Evolutionary conservation across 2,329 filamentous ascomycete genomes (phyloP).

Genomic region (Aspergillus tanneri): DNA sequence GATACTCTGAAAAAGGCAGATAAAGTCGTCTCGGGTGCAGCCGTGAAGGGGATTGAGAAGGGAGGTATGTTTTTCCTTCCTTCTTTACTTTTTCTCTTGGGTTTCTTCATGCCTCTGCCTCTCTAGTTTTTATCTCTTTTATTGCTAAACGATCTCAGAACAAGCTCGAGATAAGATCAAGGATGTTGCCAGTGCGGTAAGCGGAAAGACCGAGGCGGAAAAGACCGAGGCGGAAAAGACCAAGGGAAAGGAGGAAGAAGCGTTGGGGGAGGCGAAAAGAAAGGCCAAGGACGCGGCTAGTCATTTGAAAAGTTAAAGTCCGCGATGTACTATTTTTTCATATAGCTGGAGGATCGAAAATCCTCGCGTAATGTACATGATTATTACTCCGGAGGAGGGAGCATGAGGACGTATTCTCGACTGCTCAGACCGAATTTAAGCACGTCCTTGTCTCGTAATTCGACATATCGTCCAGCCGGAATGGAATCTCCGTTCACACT

Average conservation of each 20-base stretch:
- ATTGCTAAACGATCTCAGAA: constrained; percentile 41
- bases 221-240: constrained; percentile 10
- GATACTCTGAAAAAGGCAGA: constrained; percentile 60
- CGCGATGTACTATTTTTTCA: constrained; percentile 4
- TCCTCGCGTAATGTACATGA: constrained; percentile 11
- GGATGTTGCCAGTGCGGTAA: constrained; percentile 41
- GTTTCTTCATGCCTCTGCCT: not conserved
- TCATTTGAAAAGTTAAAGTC: constrained; percentile 9
- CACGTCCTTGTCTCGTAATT: constrained; percentile 85
- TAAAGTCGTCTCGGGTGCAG: constrained; percentile 54
- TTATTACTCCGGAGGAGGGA: constrained; percentile 49
- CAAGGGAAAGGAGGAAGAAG: constrained; percentile 16
- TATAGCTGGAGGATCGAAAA: not conserved
- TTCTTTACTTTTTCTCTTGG: not conserved
- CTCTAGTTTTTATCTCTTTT: not conserved
- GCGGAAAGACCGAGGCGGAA: constrained; percentile 43
- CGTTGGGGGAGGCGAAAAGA: constrained; percentile 17
- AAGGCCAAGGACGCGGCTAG: constrained; percentile 28
- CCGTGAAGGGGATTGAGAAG: constrained; percentile 63
- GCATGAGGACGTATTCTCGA: constrained; percentile 94
- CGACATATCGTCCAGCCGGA: constrained; percentile 75
- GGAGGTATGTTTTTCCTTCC: constrained; percentile 50
- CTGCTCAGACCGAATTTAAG: constrained; percentile 83
- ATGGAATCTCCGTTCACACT: constrained; percentile 72
- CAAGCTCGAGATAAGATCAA: constrained; percentile 50